These are phyloP conservation scores for Sporothrix inflata DNA, from an alignment of 2,329 filamentous ascomycete genomes.

Conservation along the genomic window DNA sequence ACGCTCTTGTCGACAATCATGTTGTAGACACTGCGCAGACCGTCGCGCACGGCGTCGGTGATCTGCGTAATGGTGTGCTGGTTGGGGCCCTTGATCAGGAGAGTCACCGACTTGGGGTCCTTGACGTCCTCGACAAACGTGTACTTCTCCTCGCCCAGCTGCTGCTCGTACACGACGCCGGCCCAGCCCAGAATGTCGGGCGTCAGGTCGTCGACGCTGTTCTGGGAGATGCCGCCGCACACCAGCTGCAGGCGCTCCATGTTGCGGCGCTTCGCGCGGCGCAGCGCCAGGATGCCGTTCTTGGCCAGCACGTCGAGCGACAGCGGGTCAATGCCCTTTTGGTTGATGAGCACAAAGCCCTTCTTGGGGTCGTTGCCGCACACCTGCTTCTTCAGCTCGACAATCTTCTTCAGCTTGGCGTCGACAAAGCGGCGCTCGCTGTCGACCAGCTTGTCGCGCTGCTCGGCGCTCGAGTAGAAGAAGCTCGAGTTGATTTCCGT, in stretches of 20 bases:
- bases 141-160: conserved; percentile 97
- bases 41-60: conserved; percentile 93
- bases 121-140: conserved; percentile 99
- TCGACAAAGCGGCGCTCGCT: conserved; percentile 96
- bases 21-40: conserved; percentile 95
- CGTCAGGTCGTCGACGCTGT: conserved; percentile 91
- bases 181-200: conserved; percentile 94
- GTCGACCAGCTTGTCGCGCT: conserved; percentile 97
- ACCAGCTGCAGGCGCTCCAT: conserved; percentile 98
- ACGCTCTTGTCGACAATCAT: conserved; percentile 98
- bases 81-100: conserved; percentile 98
- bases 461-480: conserved; percentile 96
- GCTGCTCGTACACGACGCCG: conserved; percentile 94
- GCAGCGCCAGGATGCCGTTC: conserved; percentile 93
- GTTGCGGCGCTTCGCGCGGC: conserved; percentile 95
- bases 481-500: conserved; percentile 98
- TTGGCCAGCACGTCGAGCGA: conserved; percentile 96
- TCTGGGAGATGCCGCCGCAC: conserved; percentile 88
- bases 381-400: conserved; percentile 96
- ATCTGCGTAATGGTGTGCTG: conserved; percentile 95
- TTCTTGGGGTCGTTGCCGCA: conserved; percentile 93
- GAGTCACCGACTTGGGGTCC: conserved; percentile 95
- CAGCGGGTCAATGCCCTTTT: conserved; percentile 97
- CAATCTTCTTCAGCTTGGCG: conserved; percentile 94
- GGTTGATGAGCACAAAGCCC: conserved; percentile 97